Base-by-base conservation (phyloP, 2,329 filamentous ascomycete species). In the Hawksworthiomyces lignivorus region DNA sequence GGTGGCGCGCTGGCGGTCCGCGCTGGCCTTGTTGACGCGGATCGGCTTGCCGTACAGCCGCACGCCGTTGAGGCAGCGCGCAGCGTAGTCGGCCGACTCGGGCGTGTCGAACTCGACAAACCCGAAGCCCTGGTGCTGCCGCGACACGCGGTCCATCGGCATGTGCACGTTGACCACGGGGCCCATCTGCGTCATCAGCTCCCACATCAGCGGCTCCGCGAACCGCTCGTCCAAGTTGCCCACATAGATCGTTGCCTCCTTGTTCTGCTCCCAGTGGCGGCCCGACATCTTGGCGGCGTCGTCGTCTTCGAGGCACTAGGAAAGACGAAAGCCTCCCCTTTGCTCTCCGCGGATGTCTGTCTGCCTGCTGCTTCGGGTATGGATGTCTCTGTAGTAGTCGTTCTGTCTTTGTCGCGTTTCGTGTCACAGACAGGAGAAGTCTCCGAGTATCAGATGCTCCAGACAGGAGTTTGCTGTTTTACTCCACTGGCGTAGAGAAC, bases 101-200 rank as follows among this genome's bases (percentile, higher is more conserved):
- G 95, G 88, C 52, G 84, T 89, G 58, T 88, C 90, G 64, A 96
- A 98, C 65, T 98, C 92, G 64, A 98, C 92, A 65, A 98, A 98
- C 55, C 92, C 92, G 71, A 96, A 98, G 54, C 92, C 92, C 66
- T 97, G 92, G 63, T 98, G 92, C 44, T 82, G 84, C 59, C 96
- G 88, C 35, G 92, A 96, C 54, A 98, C 92, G 62, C 92, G 87
- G 64, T 98, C 92, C 72, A 96, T 95, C 43, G 92, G 92, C 59
- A 98, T 81, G 67, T 98, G 92, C 50, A 98, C 90, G 65, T 97
- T 97, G 59, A 94, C 87, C 56, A 98, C 94, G 54, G 90, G 89
- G 42, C 92, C 92, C 61, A 89, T 88, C 69, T 98, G 92, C 43
- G 96, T 81, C 88, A 97, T 97, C 56, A 98, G 75, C 71, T 98